A percentile compares a stretch with the other conserved stretches of the same genome.
Conservation (phyloP, 768 basidiomycete genomes). For the Nevesoporus exiguus region DNA sequence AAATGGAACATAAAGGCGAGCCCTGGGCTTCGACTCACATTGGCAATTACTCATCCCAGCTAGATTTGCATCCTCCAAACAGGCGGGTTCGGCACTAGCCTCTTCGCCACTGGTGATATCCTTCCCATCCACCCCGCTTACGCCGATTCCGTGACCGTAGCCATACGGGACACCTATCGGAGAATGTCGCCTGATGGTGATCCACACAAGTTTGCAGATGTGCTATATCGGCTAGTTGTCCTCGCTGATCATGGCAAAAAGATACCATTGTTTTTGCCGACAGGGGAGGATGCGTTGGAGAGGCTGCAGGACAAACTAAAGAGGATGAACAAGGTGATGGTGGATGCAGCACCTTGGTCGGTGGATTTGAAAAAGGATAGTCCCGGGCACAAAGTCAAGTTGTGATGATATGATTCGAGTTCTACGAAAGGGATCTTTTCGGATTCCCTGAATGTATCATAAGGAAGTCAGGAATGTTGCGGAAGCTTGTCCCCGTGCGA, state of each 20-base stretch:
- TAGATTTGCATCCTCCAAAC: slow-evolving; percentile 19
- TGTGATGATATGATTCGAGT: background rate
- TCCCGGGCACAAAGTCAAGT: background rate
- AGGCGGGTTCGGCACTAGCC: slow-evolving; percentile 17
- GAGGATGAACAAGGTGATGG: background rate
- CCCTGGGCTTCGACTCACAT: too few relatives aligned
- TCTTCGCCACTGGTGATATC: background rate
- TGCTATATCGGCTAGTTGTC: background rate
- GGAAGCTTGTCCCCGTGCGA: too few relatives aligned
- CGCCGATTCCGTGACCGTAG: background rate
- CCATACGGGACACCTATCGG: background rate
- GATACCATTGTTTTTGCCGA: slow-evolving; percentile 6
- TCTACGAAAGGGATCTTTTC: too few relatives aligned
- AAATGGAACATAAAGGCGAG: slow-evolving; percentile 21
- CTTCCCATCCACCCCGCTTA: slow-evolving; percentile 11
- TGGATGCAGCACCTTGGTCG: slow-evolving; percentile 3
- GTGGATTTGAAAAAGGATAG: slow-evolving; percentile 12
- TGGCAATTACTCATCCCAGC: too few relatives aligned
- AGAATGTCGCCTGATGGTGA: slow-evolving; percentile 2
- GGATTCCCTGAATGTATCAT: too few relatives aligned
- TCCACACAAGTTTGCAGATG: slow-evolving; percentile 12
- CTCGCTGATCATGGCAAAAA: background rate
- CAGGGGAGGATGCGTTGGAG: slow-evolving; percentile 10
- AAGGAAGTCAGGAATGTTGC: too few relatives aligned
- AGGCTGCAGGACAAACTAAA: background rate